Conservation (phyloP, 2,329 filamentous ascomycete genomes). For the Dactylellina leptospora region DNA sequence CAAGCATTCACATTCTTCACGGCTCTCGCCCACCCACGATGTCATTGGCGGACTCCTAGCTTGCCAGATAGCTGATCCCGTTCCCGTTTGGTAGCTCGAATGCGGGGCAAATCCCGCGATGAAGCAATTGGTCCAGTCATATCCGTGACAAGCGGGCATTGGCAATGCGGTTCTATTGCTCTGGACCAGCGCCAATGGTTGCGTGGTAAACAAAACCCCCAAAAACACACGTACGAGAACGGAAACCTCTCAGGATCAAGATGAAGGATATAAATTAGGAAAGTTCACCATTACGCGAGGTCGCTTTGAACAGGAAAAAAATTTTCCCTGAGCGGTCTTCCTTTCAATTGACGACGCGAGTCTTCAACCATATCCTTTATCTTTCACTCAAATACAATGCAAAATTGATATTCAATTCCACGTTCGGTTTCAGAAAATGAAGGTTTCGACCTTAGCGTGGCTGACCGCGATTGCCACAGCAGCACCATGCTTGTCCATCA, state of each 20-base stretch:
- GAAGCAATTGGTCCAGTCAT: slow-evolving; percentile 12
- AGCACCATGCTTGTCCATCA: slow-evolving; percentile 40
- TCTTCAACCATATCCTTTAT: too few relatives aligned
- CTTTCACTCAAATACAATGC: too few relatives aligned
- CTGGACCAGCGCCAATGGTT: not conserved
- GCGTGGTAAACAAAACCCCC: not conserved
- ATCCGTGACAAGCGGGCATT: slow-evolving; percentile 31
- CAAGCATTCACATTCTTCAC: not conserved
- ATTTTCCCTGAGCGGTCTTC: too few relatives aligned
- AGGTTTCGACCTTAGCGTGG: slow-evolving; percentile 20
- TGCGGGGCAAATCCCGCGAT: slow-evolving; percentile 24
- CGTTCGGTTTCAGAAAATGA: too few relatives aligned
- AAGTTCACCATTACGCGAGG: too few relatives aligned
- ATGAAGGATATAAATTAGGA: not conserved
- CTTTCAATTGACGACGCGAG: too few relatives aligned
- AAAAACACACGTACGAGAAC: not conserved
- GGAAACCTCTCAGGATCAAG: not conserved
- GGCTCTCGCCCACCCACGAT: not conserved
- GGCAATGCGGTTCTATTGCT: slow-evolving; percentile 16
- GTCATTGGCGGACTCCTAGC: not conserved
- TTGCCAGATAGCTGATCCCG: slow-evolving; percentile 4
- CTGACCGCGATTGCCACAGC: slow-evolving; percentile 14
- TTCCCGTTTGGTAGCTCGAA: slow-evolving; percentile 28
- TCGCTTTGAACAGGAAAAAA: too few relatives aligned
- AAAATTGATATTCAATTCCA: too few relatives aligned